Conservation (phyloP, 2,329 filamentous ascomycete species). For the Aspergillus ruber region DNA sequence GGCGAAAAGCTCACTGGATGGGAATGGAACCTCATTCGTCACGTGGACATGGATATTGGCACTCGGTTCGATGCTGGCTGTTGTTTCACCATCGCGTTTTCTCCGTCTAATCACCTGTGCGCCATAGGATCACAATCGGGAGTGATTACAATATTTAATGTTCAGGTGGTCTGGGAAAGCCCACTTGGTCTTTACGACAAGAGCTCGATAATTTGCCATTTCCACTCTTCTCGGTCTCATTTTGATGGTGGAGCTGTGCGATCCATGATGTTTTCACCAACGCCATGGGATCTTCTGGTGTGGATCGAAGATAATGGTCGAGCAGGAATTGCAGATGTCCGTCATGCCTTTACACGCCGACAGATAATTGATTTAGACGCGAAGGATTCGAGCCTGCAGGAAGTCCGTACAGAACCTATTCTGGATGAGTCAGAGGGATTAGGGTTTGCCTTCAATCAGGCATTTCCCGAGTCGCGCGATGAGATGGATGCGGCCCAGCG, state of each 20-base stretch:
- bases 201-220: slow-evolving; percentile 58
- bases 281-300: slow-evolving; percentile 80
- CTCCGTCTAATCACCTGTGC: slow-evolving; percentile 43
- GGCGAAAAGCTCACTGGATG: slow-evolving; percentile 33
- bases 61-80: slow-evolving; percentile 34
- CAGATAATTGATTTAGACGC: slow-evolving; percentile 36
- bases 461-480: slow-evolving; percentile 10
- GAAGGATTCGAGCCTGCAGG: slow-evolving; percentile 27
- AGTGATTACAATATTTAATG: slow-evolving; percentile 42
- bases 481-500: slow-evolving; percentile 18
- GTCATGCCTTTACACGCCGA: slow-evolving; percentile 39
- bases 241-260: slow-evolving; percentile 72
- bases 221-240: slow-evolving; percentile 69
- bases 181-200: slow-evolving; percentile 22
- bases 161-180: slow-evolving; percentile 24
- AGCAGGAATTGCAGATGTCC: slow-evolving; percentile 43
- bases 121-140: slow-evolving; percentile 47
- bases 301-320: slow-evolving; percentile 79
- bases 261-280: slow-evolving; percentile 86
- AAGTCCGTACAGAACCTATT: slow-evolving; percentile 26
- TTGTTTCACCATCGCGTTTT: slow-evolving; percentile 46
- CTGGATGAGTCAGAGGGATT: slow-evolving; percentile 19
- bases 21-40: slow-evolving; percentile 36
- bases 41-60: slow-evolving; percentile 37
- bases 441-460: slow-evolving; percentile 15